phyloP scores from a whole-genome alignment of 441 rosid genomes.

The Jatropha podagrica region DNA sequence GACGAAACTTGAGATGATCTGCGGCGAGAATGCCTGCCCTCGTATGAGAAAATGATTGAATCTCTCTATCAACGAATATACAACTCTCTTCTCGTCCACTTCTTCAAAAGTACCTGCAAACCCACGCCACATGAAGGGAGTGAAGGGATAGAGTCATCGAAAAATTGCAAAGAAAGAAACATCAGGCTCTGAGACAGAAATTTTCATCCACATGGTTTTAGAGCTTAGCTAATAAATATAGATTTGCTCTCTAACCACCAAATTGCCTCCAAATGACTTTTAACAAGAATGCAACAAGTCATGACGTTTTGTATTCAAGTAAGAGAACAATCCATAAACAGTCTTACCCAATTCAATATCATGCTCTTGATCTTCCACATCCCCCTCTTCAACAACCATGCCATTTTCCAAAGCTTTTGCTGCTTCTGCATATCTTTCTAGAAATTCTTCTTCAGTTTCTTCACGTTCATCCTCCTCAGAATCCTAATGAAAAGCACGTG shows the following conservation, averaged over 20 bases:
- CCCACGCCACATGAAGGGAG: slow-evolving; percentile 7
- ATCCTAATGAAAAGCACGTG: slow-evolving; percentile 45
- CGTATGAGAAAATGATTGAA: slow-evolving; percentile 36
- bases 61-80: slow-evolving; percentile 55
- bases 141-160: background rate
- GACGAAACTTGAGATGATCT: slow-evolving; percentile 42
- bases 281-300: background rate
- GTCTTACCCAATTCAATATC: slow-evolving; percentile 68
- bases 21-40: slow-evolving; percentile 41
- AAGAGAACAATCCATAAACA: slow-evolving; percentile 8
- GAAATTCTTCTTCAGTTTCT: slow-evolving; percentile 86
- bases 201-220: too few species aligned
- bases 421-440: slow-evolving; percentile 82
- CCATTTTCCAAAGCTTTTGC: slow-evolving; percentile 63
- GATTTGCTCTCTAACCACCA: background rate
- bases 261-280: background rate
- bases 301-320: background rate
- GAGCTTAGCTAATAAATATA: background rate
- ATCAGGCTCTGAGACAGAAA: too few species aligned
- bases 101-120: slow-evolving; percentile 56
- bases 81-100: slow-evolving; percentile 42
- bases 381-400: slow-evolving; percentile 57
- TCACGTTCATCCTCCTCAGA: slow-evolving; percentile 71
- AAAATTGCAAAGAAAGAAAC: too few species aligned
- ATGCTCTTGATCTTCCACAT: slow-evolving; percentile 60